These are phyloP conservation scores for Mycena maculata DNA, from an alignment of 768 basidiomycete genomes.

Conservation along the genomic window DNA sequence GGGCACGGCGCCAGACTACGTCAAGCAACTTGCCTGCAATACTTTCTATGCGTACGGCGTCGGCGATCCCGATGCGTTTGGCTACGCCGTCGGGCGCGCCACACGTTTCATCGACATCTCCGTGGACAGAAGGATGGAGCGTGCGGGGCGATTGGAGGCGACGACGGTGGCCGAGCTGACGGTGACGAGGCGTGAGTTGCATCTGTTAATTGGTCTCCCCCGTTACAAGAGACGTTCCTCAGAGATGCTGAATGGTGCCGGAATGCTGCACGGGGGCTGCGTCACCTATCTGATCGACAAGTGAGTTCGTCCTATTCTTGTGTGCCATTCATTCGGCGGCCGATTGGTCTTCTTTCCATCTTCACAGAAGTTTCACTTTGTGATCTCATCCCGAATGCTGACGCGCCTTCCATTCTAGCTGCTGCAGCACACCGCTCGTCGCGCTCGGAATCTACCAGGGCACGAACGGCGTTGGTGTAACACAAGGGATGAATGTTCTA, in stretches of 20 bases:
- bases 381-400: not conserved
- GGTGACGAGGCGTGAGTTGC: slow-evolving; percentile 67
- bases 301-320: slow-evolving; percentile 47
- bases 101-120: slow-evolving; percentile 73
- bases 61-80: slow-evolving; percentile 71
- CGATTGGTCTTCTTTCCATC: not conserved
- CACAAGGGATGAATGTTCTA: slow-evolving; percentile 74
- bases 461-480: slow-evolving; percentile 79
- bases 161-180: slow-evolving; percentile 70
- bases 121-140: slow-evolving; percentile 57
- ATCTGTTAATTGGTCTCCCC: not conserved
- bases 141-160: slow-evolving; percentile 67
- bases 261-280: slow-evolving; percentile 82
- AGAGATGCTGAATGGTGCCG: slow-evolving; percentile 83
- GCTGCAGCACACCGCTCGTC: slow-evolving; percentile 75
- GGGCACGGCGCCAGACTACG: slow-evolving; percentile 72
- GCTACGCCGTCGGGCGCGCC: slow-evolving; percentile 67
- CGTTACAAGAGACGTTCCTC: slow-evolving; percentile 14
- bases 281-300: slow-evolving; percentile 81
- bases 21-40: slow-evolving; percentile 76
- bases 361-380: not conserved
- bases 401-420: slow-evolving; percentile 48
- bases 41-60: slow-evolving; percentile 79
- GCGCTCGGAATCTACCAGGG: slow-evolving; percentile 70
- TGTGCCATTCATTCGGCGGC: not conserved